Evolutionary conservation across 225 moss, liverwort and hornwort genomes (phyloP), one percentile per base, ranked within the genome.

Genomic region (Physcomitrium patens): DNA sequence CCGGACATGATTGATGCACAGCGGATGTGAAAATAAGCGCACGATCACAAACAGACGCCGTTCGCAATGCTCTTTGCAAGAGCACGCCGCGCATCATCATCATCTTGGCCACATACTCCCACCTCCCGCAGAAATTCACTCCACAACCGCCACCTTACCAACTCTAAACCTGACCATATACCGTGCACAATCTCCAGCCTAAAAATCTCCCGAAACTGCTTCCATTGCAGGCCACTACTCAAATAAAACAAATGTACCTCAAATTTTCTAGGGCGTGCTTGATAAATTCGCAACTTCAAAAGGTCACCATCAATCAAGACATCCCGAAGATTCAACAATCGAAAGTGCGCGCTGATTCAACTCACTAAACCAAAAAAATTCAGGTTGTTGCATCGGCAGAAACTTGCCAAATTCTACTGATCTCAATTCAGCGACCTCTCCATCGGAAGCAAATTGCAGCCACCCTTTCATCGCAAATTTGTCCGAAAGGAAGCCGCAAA

Each of bases 21-120:
- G 63, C 70, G 45, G 80, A 71, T 15, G 86, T 71, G 68, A 63
- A 86, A 61, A 72, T 70, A 18, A 77, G 53, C 50, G 55, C 44
- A 56, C 71, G 74, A 66, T 83, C 68, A 70, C 77, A 77, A 53
- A 53, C 23, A 59, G 63, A 77, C 3, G 74, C 80, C 42, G 64
- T 68, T 70, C 86, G 82, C 77, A 82, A 52, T 70, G 82, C 82
- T 64, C 85, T 55, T 45, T 46, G 69, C n/a, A 74, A 56, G 28
- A 75, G 80, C 80, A 75, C 60, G 62, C 74, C 43, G 20, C 86
- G 71, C 53, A 65, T 65, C 65, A 68, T 71, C 76, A 74, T 80
- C 71, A 28, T 64, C 48, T 45, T 59, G 27, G 43, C 68, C 54
- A 73, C 85, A 81, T 82, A 45, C 27, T 72, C 52, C 12, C 68